Evolutionary conservation across 352 stramenopile genomes (phyloP), one percentile per base, ranked within the genome.

Genomic region (Phytophthora podocarpi): DNA sequence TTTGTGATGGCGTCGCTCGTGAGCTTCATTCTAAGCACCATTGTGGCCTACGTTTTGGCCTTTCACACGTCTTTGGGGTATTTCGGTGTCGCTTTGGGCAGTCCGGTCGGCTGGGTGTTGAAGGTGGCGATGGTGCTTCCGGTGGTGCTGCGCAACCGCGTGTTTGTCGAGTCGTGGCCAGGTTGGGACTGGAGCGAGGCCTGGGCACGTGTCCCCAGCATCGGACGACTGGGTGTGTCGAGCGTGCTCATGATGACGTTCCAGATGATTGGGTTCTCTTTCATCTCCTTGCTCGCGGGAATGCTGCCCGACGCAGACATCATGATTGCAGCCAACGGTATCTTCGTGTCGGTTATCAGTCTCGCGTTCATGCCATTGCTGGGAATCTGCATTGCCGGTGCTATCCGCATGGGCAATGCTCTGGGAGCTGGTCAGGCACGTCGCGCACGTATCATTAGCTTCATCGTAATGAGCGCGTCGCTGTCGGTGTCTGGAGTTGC

Each of bases 151-250:
- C 59, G 66, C 28, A 87, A 80, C 63, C 49, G 53, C 0, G 67
- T 80, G 16, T 91, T 87, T 61, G 30, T 79, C 8, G 64, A 83
- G n/a, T 59, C 76, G 9, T 91, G 82, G 82, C 78, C 78, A 2
- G 82, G 78, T 30, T 86, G 74, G 80, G 65, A 81, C 26, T 72
- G 57, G 36, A 61, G 39, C 5, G 60, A 74, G 23, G 74, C 76
- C 3, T 56, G 66, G 50, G 51, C 58, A 15, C 71, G 83, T 34
- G 71, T 85, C 15, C 70, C 70, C 3, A 60, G 68, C 20, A 74
- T 88, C 45, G 76, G 63, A 21, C 64, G 56, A 0, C 59, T 87
- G 1, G 67, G 64, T 10, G 39, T 63, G 10, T 82, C 74, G 4
- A 80, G 75, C 26, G 64, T 90, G 40, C 63, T 80, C 43, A 85